Base-by-base conservation (phyloP, 208 protist species). In the Crithidia bombi region DNA sequence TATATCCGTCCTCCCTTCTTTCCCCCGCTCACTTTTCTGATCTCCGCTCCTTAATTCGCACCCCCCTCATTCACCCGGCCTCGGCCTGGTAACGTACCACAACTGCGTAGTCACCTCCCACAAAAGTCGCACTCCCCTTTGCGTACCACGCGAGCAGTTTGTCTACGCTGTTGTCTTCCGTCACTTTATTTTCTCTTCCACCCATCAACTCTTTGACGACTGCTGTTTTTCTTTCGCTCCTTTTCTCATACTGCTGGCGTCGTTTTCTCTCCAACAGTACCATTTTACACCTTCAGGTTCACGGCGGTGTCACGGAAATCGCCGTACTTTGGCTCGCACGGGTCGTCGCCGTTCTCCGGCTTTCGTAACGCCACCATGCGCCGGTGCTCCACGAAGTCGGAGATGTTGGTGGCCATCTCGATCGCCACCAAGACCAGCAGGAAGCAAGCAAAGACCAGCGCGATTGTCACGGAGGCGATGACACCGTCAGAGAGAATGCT, bases 381-480 rank as follows among this genome's bases (percentile, higher is more conserved):
- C 14, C 63, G 56, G 28, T 70, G 43, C 38, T 58, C 23, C 43
- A 77, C 2, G 41, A 54, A 68, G 14, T 51, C 30, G 15, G n/a
- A 23, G 28, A 75, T 19, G 36, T 63, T 64, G n/a, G 38, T 33
- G 14, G 38, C 39, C 21, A 71, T 30, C 68, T 85, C 80, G 3
- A 62, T 36, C n/a, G 73, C 11, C 65, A 85, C 64, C 21, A 85
- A 28, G 26, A 66, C 26, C 39, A 76, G 43, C 28, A 85, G 47
- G 21, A 79, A 17, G 41, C 62, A 55, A 3, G 75, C 65, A 54
- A 81, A 79, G 33, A 67, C 39, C 23, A 81, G 44, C 5, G 68
- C 67, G 0, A 81, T 44, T 6, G 71, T 71, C 14, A 71, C 36
- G 25, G 65, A 75, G n/a, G 68, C 72, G 43, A 82, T 73, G 26